Evolutionary conservation across 1,139 yeast species (phyloP).

Genomic region (Ashbya aceris): DNA sequence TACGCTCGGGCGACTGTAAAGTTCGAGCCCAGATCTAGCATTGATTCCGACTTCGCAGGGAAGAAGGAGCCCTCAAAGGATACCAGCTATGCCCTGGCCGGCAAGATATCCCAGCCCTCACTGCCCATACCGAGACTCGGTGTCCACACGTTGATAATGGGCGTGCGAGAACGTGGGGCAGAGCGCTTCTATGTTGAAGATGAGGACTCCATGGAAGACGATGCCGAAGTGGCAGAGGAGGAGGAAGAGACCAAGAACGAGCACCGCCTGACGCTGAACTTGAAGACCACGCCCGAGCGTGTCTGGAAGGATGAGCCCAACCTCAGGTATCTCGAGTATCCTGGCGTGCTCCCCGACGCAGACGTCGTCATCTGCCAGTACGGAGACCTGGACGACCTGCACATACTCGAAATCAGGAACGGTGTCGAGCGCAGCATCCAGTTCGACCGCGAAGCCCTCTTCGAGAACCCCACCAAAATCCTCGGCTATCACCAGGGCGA

Average conservation of each 20-base stretch:
- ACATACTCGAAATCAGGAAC: constrained; percentile 38
- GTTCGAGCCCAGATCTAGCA: not conserved
- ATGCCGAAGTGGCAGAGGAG: constrained; percentile 32
- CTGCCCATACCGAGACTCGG: constrained; percentile 33
- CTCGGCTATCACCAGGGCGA: constrained; percentile 36
- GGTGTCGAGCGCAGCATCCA: constrained; percentile 32
- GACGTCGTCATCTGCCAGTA: constrained; percentile 25
- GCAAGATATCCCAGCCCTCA: constrained; percentile 27
- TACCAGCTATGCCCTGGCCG: constrained; percentile 9
- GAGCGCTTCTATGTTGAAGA: constrained; percentile 30
- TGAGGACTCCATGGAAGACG: constrained; percentile 14
- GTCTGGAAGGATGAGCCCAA: constrained; percentile 26
- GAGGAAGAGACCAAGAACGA: constrained; percentile 14
- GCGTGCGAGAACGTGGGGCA: constrained; percentile 23
- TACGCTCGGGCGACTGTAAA: constrained; percentile 14
- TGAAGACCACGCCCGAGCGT: constrained; percentile 21
- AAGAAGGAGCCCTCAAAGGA: constrained; percentile 3
- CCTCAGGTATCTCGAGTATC: constrained; percentile 19
- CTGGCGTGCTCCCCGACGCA: constrained; percentile 25
- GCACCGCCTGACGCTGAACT: constrained; percentile 22
- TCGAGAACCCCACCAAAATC: constrained; percentile 43
- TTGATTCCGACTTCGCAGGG: constrained; percentile 4
- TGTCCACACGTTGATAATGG: constrained; percentile 32
- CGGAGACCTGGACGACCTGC: constrained; percentile 20
- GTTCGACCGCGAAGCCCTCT: constrained; percentile 24